These are phyloP conservation scores for Carnegiea gigantea DNA, from an alignment of 179 eudicot species.

Conservation along the genomic window DNA sequence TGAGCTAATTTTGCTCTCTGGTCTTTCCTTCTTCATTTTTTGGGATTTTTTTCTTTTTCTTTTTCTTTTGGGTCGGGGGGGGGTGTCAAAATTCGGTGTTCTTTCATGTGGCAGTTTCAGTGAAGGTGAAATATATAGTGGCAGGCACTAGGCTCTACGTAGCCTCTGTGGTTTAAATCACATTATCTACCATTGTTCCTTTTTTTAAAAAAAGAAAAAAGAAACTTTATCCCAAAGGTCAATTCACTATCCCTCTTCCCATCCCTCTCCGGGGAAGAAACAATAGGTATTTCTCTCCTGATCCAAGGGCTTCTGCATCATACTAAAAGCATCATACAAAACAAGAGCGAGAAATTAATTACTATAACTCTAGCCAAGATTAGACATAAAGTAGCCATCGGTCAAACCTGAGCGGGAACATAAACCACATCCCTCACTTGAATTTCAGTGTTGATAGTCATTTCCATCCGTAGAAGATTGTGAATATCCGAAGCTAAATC, in stretches of 20 bases:
- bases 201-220: too few species aligned
- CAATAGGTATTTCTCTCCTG: not conserved
- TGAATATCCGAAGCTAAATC: slow-evolving; percentile 33
- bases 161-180: too few species aligned
- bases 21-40: too few species aligned
- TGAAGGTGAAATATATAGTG: too few species aligned
- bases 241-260: not conserved
- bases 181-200: too few species aligned
- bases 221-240: not conserved
- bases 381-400: slow-evolving; percentile 11
- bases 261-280: not conserved
- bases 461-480: slow-evolving; percentile 32
- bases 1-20: too few species aligned
- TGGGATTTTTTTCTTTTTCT: too few species aligned
- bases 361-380: not conserved
- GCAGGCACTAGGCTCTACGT: too few species aligned
- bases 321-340: not conserved
- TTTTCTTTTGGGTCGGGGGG: too few species aligned
- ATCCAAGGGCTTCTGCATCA: not conserved
- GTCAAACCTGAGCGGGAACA: slow-evolving; percentile 53
- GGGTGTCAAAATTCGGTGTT: too few species aligned
- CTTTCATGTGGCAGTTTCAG: too few species aligned
- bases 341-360: not conserved
- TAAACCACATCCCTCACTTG: slow-evolving; percentile 40
- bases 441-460: slow-evolving; percentile 25